Evolutionary conservation across 2,329 filamentous ascomycete genomes (phyloP), one percentile per base, ranked within the genome.

Genomic region (Fusarium avenaceum): DNA sequence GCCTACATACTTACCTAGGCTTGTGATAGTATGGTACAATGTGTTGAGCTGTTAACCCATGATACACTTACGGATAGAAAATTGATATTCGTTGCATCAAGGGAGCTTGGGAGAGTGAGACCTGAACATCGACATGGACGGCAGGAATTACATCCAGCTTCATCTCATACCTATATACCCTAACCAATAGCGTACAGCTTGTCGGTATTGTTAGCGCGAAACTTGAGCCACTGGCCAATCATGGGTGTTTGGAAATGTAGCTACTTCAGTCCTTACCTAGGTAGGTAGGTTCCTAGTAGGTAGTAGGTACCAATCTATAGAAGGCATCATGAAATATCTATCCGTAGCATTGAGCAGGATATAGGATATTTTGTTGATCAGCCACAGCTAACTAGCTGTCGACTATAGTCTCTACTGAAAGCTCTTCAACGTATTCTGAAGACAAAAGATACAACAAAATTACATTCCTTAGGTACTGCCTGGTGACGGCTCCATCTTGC

Each of bases 141-240:
- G 33, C 24, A 35, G 15, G 40, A 43, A 30, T 20, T 22, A 32
- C 33, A 51, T 13, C 22, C 26, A 51, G 32, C 48, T 56, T n/a
- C 20, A 56, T 26, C 17, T 22, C 26, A 8, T 32, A 38, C 39
- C 24, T 24, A 24, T 2, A 3, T 24, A 7, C 39, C 20, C 17
- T 44, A 62, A 14, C 59, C 46, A 47, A 64, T 59, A n/a, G 24
- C 35, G 58, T 52, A 19, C 17, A n/a, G 19, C n/a, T 42, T 57
- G 19, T 35, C 20, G 20, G 20, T 7, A 30, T 39, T 24, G 11
- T 45, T 63, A 63, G 57, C 38, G 33, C 43, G 33, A 57, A 35
- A 40, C 30, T 19, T 22, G 19, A 63, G 28, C 28, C 46, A 26
- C 20, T 13, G n/a, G 42, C 52, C 61, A 65, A 65, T 52, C 14